A percentile compares a stretch with the other conserved stretches of the same genome.
Evolutionary conservation across 1,284 basidiomycete species (phyloP).

Genomic region (Puccinia novopanici): DNA sequence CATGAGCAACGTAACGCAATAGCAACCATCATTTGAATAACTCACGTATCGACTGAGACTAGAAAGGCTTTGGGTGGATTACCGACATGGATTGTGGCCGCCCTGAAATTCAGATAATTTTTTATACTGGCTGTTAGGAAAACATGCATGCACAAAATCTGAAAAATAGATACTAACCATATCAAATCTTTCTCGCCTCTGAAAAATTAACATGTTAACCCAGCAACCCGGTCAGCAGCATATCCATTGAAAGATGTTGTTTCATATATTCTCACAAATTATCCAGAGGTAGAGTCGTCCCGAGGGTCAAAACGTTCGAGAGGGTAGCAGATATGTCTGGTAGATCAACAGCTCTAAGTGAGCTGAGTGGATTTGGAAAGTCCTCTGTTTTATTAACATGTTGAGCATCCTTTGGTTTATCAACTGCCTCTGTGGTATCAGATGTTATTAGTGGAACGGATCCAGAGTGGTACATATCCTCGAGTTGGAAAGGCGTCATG

Average conservation of each 20-base stretch:
- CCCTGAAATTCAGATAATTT: constrained; percentile 8
- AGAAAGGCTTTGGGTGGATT: constrained; percentile 31
- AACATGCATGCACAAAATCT: not conserved
- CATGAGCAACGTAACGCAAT: not conserved
- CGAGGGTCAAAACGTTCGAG: not conserved
- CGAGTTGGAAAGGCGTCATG: constrained; percentile 41
- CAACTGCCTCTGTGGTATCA: not conserved
- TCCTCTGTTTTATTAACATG: not conserved
- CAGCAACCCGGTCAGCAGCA: not conserved
- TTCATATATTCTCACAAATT: constrained; percentile 30
- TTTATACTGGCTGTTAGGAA: not conserved
- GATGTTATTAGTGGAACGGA: constrained; percentile 17
- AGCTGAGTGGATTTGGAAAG: not conserved
- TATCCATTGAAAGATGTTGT: too few relatives aligned
- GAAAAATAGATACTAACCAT: not conserved
- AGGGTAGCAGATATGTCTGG: not conserved
- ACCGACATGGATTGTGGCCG: constrained; percentile 28
- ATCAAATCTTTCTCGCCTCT: constrained; percentile 41
- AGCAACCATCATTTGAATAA: not conserved
- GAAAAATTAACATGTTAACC: not conserved
- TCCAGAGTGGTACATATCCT: constrained; percentile 40
- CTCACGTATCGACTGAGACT: constrained; percentile 48
- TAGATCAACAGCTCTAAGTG: constrained; percentile 21
- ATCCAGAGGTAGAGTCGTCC: constrained; percentile 27
- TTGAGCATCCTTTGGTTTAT: not conserved